These are phyloP conservation scores for Debaryomyces castellii DNA, from an alignment of 805 yeast species.

Conservation along the genomic window DNA sequence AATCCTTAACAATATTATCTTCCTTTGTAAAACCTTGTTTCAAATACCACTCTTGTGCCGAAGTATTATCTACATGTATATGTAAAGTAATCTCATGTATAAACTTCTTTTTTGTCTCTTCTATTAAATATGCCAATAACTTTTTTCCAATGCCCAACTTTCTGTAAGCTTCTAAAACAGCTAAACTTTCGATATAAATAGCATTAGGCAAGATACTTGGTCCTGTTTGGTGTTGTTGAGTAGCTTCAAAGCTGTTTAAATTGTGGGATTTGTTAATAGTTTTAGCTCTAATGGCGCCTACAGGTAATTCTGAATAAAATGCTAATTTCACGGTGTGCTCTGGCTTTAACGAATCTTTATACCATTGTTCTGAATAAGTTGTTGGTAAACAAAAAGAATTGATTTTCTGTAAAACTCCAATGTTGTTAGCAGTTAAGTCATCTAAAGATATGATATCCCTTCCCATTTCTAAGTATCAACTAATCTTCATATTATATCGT, in stretches of 20 bases:
- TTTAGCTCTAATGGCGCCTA: constrained; percentile 69
- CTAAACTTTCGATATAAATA: constrained; percentile 64
- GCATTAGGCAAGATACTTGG: constrained; percentile 45
- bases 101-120: constrained; percentile 53
- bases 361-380: constrained; percentile 51
- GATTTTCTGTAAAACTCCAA: constrained; percentile 58
- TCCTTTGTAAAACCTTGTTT: constrained; percentile 46
- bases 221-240: constrained; percentile 17
- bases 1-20: constrained; percentile 39
- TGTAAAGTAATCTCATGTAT: constrained; percentile 55
- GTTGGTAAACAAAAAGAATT: constrained; percentile 53
- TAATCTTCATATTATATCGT: too few relatives aligned
- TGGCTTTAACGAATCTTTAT: constrained; percentile 43
- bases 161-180: constrained; percentile 66
- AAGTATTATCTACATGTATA: constrained; percentile 45
- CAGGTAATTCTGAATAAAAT: constrained; percentile 74
- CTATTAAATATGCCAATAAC: constrained; percentile 56
- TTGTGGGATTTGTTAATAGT: constrained; percentile 44
- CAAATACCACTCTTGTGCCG: constrained; percentile 51
- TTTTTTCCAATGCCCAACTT: constrained; percentile 59
- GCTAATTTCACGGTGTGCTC: constrained; percentile 59
- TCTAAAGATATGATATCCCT: constrained; percentile 54
- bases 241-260: constrained; percentile 25
- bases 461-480: constrained; percentile 11
- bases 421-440: constrained; percentile 58